Percentiles rank a stretch among this genome's conserved stretches.
phyloP scores from a whole-genome alignment of 768 basidiomycete genomes.

The Neoboletus brunneissimus region DNA sequence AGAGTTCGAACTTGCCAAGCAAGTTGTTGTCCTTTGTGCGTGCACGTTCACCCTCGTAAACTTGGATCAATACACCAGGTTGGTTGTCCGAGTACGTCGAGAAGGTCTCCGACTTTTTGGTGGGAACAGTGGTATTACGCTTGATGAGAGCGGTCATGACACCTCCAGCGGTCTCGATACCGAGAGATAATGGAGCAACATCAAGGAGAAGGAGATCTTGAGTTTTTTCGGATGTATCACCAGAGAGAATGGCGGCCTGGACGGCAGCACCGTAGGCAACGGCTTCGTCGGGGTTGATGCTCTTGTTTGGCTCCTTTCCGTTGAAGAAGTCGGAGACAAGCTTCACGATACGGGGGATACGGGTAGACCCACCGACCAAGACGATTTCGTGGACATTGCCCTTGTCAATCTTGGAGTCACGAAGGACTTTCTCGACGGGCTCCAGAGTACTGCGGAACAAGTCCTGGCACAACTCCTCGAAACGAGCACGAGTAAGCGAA shows the following conservation, averaged over 20 bases:
- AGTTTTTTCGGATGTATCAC: constrained; percentile 97
- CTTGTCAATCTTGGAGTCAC: constrained; percentile 98
- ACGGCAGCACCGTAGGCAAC: constrained; percentile 99
- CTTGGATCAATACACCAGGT: constrained; percentile 96
- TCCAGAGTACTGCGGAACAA: constrained; percentile 93
- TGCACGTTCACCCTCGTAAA: constrained; percentile 97
- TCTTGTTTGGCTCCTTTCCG: constrained; percentile 98
- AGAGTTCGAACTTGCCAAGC: constrained; percentile 97
- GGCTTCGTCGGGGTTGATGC: constrained; percentile 99
- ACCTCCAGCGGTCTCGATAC: constrained; percentile 99
- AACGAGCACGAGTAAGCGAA: constrained; percentile 95
- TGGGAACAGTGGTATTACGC: constrained; percentile 97
- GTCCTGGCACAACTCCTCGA: constrained; percentile 94
- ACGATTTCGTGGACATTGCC: constrained; percentile 94
- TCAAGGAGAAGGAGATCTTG: constrained; percentile 95
- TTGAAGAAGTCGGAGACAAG: constrained; percentile 99
- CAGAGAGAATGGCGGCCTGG: constrained; percentile 96
- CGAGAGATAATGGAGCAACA: constrained; percentile 84
- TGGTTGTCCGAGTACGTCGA: constrained; percentile 99
- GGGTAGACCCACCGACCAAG: constrained; percentile 96
- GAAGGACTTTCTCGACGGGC: constrained; percentile 96
- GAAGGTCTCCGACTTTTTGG: constrained; percentile 98
- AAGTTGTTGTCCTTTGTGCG: constrained; percentile 99
- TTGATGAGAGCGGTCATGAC: constrained; percentile 99
- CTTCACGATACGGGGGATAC: constrained; percentile 96